Percentiles rank a stretch among this genome's conserved stretches.
These are phyloP conservation scores for Yamadazyma scolyti DNA, from an alignment of 805 yeast genomes.

Conservation along the genomic window DNA sequence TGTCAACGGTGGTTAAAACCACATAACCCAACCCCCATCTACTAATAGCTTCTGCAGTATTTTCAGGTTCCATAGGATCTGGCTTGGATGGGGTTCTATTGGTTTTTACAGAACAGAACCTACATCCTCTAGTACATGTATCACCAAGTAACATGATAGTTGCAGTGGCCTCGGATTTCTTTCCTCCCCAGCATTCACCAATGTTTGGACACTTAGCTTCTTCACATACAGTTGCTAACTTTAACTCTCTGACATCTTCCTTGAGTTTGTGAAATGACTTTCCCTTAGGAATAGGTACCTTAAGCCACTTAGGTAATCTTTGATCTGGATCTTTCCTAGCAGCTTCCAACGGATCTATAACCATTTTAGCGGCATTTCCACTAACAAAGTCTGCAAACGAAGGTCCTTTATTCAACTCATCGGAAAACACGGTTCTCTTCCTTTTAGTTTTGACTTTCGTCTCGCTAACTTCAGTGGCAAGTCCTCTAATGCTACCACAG, in stretches of 20 bases:
- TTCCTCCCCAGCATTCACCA: constrained; percentile 99
- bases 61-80: constrained; percentile 96
- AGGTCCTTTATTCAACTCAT: constrained; percentile 78
- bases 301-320: constrained; percentile 88
- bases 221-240: constrained; percentile 93
- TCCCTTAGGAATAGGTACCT: constrained; percentile 97
- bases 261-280: constrained; percentile 75
- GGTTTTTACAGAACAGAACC: constrained; percentile 96
- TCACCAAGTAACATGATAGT: constrained; percentile 98
- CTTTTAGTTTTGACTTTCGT: constrained; percentile 20
- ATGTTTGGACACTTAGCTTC: constrained; percentile 99
- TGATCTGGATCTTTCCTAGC: constrained; percentile 67
- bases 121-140: constrained; percentile 98
- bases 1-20: constrained; percentile 93
- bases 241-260: constrained; percentile 81
- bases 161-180: constrained; percentile 89
- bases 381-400: constrained; percentile 86
- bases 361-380: constrained; percentile 70
- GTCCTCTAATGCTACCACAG: constrained; percentile 5
- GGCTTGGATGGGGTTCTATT: constrained; percentile 81
- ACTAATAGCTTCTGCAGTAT: constrained; percentile 94
- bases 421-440: constrained; percentile 58
- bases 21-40: constrained; percentile 99
- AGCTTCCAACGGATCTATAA: constrained; percentile 71
- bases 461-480: constrained; percentile 17